A percentile compares a stretch with the other conserved stretches of the same genome.
Conservation (phyloP, 73 alveolate species). For the Paramecium pentaurelia region DNA sequence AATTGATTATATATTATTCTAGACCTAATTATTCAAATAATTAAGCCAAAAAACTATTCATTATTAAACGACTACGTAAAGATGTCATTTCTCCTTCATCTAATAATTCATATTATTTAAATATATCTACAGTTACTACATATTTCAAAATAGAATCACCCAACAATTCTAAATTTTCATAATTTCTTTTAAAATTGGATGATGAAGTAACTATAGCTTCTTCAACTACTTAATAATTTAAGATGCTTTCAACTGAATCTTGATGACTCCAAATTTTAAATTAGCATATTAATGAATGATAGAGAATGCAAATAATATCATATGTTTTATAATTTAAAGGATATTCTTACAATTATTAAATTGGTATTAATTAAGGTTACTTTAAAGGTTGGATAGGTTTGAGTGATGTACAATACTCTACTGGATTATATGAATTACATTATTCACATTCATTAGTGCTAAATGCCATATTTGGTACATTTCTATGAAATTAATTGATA, state of each 20-base stretch:
- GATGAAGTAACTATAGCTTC: background rate
- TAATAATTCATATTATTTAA: background rate
- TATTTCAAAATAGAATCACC: conserved; percentile 33
- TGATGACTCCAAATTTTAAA: background rate
- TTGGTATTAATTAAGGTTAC: background rate
- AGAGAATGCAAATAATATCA: background rate
- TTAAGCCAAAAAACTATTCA: background rate
- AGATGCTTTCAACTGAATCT: background rate
- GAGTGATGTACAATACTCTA: background rate
- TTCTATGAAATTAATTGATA: background rate
- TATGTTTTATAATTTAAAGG: background rate
- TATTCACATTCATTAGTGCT: conserved; percentile 15
- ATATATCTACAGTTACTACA: background rate
- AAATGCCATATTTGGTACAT: background rate
- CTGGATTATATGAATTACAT: background rate
- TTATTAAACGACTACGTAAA: background rate
- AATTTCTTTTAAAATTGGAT: background rate
- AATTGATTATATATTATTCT: background rate
- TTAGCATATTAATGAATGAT: conserved; percentile 11
- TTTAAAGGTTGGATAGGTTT: background rate
- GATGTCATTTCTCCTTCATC: conserved; percentile 29
- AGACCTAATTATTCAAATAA: background rate
- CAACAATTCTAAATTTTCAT: conserved; percentile 37
- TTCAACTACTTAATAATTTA: background rate
- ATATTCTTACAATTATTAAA: background rate